Base-by-base conservation (phyloP, 768 basidiomycete genomes). In the Tricholoma sp. region DNA sequence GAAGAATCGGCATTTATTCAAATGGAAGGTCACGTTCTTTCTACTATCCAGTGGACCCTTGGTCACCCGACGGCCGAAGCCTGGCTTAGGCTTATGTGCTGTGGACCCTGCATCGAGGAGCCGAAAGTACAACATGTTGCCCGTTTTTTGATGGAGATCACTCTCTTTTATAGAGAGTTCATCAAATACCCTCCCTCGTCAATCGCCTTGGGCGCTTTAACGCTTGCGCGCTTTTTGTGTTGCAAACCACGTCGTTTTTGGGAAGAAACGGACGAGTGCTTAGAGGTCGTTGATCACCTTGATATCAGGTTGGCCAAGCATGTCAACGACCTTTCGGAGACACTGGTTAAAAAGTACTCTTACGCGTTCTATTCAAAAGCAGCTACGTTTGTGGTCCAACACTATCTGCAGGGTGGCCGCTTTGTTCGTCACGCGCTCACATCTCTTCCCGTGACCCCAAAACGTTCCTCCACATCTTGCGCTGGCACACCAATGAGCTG, bases 81-180 rank as follows among this genome's bases (percentile, higher is more conserved):
- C 17, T 99, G 97, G 97, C 81, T 99, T 24, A 83, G 97, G 53
- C 75, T 88, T 39, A 82, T 89, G 72, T 91, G 88, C 66, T 87
- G 85, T 63, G 86, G 84, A 52, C 80, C 88, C 33, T 78, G 75
- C 67, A 68, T 84, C 58, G 97, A 98, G 70, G 94, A 96, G 55
- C 77, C 86, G 52, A 91, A 89, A 72, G 91, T 96, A 5, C 94
- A 97, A 66, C 89, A 97, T 66, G 89, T 98, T 60, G 94, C 97
- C 2, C 86, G 97, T 50, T 99, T 98, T 78, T 73, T 98, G 69
- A 99, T 99, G 97, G 97, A 99, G 73, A 94, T 98, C 66, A 98
- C 97, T 31, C 84, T 99, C 52, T 98, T 98, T 78, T 90, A 98
- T 72, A 87, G 94, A 57, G 97, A 98, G 68, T 98, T 95, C 72